Conservation (phyloP, 2,329 filamentous ascomycete genomes). For the Aspergillus fischeri region DNA sequence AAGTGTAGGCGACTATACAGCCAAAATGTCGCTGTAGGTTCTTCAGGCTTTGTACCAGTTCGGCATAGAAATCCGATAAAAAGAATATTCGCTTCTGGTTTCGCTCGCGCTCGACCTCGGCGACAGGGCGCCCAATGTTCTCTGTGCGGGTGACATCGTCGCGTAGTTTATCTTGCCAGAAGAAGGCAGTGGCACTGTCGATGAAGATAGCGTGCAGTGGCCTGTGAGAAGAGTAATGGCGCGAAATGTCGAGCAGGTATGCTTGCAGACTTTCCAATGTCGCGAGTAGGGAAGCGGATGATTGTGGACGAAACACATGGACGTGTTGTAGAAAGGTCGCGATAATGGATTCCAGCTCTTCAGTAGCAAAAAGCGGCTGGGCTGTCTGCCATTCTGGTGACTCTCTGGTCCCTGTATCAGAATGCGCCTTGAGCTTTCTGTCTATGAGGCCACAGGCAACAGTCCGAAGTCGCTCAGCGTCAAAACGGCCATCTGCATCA, state of each 20-base stretch:
- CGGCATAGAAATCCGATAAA: constrained; percentile 27
- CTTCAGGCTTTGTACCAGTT: constrained; percentile 29
- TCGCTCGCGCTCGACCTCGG: constrained; percentile 27
- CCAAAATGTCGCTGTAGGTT: constrained; percentile 34
- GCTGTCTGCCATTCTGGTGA: neutral
- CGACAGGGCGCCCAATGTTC: constrained; percentile 29
- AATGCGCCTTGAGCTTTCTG: constrained; percentile 7
- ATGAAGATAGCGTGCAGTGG: constrained; percentile 50
- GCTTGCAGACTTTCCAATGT: constrained; percentile 45
- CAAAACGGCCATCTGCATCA: constrained; percentile 55
- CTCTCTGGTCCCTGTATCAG: neutral
- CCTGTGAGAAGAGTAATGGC: constrained; percentile 46
- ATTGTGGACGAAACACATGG: constrained; percentile 55
- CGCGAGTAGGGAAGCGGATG: constrained; percentile 47
- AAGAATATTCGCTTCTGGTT: constrained; percentile 26
- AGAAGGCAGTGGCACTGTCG: constrained; percentile 54
- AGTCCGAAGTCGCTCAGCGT: constrained; percentile 42
- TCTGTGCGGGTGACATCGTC: constrained; percentile 41
- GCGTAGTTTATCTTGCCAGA: constrained; percentile 49
- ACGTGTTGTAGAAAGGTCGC: constrained; percentile 49
- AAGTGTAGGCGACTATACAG: constrained; percentile 39
- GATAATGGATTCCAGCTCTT: constrained; percentile 28
- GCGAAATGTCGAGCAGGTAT: constrained; percentile 46
- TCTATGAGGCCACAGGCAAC: constrained; percentile 27
- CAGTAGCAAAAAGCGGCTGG: neutral